phyloP scores from a whole-genome alignment of 805 yeast genomes.

The Metschnikowia chrysomelidarum region DNA sequence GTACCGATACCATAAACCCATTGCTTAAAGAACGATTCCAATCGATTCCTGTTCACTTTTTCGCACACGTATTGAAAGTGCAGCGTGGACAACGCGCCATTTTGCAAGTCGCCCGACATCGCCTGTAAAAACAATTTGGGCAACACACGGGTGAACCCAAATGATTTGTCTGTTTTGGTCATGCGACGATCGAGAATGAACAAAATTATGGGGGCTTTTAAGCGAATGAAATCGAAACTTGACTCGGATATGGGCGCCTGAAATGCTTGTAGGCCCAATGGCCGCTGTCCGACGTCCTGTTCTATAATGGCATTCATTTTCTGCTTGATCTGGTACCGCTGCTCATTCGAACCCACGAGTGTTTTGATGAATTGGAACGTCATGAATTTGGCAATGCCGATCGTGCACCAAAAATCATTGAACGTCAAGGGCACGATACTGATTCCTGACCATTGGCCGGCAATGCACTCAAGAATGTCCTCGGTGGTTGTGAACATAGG shows the following conservation, averaged over 20 bases:
- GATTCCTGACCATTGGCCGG: slow-evolving; percentile 92
- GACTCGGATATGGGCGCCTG: slow-evolving; percentile 59
- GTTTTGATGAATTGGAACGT: slow-evolving; percentile 63
- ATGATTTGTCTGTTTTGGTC: slow-evolving; percentile 94
- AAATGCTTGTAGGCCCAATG: slow-evolving; percentile 70
- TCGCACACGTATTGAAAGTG: slow-evolving; percentile 96
- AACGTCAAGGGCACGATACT: slow-evolving; percentile 78
- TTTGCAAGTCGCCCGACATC: slow-evolving; percentile 88
- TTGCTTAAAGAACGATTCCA: slow-evolving; percentile 83
- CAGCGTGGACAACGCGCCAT: slow-evolving; percentile 70
- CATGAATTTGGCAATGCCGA: slow-evolving; percentile 86
- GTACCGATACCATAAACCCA: slow-evolving; percentile 92
- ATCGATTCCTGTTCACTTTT: slow-evolving; percentile 81
- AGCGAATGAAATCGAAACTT: slow-evolving; percentile 65
- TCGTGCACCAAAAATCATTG: slow-evolving; percentile 85
- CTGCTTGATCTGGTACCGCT: slow-evolving; percentile 64
- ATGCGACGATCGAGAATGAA: slow-evolving; percentile 84
- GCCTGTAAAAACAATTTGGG: slow-evolving; percentile 92
- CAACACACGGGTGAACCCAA: slow-evolving; percentile 86
- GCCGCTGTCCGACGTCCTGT: slow-evolving; percentile 74
- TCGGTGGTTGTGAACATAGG: slow-evolving; percentile 73
- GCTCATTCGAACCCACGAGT: slow-evolving; percentile 83
- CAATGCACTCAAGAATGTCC: slow-evolving; percentile 61
- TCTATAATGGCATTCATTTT: slow-evolving; percentile 66
- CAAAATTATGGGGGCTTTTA: slow-evolving; percentile 84